Conservation (phyloP, 768 basidiomycete genomes). For the Pleurotus cornucopiae region DNA sequence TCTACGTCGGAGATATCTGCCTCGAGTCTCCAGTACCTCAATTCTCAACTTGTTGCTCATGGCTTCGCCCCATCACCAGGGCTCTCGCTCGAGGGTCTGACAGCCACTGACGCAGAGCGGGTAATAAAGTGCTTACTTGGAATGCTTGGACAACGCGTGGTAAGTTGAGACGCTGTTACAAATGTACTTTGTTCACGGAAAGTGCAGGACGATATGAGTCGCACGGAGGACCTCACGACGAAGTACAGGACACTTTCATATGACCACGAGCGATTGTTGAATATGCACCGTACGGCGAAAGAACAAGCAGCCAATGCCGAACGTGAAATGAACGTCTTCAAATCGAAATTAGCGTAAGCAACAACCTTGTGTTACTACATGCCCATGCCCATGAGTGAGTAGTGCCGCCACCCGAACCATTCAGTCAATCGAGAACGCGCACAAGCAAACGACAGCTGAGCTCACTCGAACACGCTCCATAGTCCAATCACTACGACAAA, state of each 20-base stretch:
- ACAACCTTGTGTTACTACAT: not conserved
- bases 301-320: slow-evolving; percentile 72
- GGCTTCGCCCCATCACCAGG: slow-evolving; percentile 67
- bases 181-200: not conserved
- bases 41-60: slow-evolving; percentile 78
- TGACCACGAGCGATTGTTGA: slow-evolving; percentile 71
- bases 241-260: slow-evolving; percentile 76
- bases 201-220: slow-evolving; percentile 62
- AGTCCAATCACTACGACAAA: slow-evolving; percentile 64
- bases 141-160: slow-evolving; percentile 74
- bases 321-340: slow-evolving; percentile 70
- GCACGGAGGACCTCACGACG: slow-evolving; percentile 72
- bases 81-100: slow-evolving; percentile 62
- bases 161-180: slow-evolving; percentile 31
- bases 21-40: slow-evolving; percentile 74
- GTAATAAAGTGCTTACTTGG: slow-evolving; percentile 72
- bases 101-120: slow-evolving; percentile 48
- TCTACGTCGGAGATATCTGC: slow-evolving; percentile 45
- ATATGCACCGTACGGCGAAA: slow-evolving; percentile 54
- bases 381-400: slow-evolving; percentile 16
- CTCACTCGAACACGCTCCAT: slow-evolving; percentile 69
- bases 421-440: slow-evolving; percentile 55
- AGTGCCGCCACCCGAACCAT: slow-evolving; percentile 37
- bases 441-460: slow-evolving; percentile 68
- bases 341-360: slow-evolving; percentile 68